Conservation (phyloP, 2,329 filamentous ascomycete species). For the Rhynchosporium graminicola region DNA sequence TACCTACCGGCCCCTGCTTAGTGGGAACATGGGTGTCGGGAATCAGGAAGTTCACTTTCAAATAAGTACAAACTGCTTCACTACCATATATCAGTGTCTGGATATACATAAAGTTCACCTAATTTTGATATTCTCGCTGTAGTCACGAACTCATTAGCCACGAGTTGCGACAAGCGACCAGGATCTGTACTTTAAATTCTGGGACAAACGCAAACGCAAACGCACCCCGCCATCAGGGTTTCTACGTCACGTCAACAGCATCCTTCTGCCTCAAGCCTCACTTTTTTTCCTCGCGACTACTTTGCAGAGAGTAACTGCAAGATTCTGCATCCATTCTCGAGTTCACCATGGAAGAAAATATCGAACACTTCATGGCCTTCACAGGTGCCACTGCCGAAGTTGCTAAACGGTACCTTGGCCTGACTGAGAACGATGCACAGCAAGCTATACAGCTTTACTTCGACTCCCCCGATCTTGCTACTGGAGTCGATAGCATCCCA, state of each 20-base stretch:
- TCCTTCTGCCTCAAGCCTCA: not conserved
- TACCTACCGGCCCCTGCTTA: no score
- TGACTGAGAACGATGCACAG: constrained; percentile 81
- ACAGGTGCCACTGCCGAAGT: constrained; percentile 74
- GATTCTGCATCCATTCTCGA: not conserved
- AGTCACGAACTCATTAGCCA: not conserved
- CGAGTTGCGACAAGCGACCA: not conserved
- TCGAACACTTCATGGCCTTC: constrained; percentile 78
- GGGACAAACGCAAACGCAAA: not conserved
- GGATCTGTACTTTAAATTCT: not conserved
- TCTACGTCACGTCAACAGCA: constrained; percentile 17
- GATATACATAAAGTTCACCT: not conserved
- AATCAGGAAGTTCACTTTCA: not conserved
- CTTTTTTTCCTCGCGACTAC: not conserved
- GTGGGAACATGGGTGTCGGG: no score
- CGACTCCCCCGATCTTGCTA: constrained; percentile 74
- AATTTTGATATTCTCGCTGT: not conserved
- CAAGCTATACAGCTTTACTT: constrained; percentile 90
- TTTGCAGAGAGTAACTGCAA: constrained; percentile 9
- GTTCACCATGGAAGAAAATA: constrained; percentile 54
- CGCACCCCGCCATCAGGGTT: constrained; percentile 16
- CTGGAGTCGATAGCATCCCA: constrained; percentile 27
- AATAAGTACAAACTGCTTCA: not conserved
- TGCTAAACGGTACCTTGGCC: constrained; percentile 78
- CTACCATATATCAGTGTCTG: constrained; percentile 1